Conservation (phyloP, 148 eudicot species). For the Diospyros lotus region DNA sequence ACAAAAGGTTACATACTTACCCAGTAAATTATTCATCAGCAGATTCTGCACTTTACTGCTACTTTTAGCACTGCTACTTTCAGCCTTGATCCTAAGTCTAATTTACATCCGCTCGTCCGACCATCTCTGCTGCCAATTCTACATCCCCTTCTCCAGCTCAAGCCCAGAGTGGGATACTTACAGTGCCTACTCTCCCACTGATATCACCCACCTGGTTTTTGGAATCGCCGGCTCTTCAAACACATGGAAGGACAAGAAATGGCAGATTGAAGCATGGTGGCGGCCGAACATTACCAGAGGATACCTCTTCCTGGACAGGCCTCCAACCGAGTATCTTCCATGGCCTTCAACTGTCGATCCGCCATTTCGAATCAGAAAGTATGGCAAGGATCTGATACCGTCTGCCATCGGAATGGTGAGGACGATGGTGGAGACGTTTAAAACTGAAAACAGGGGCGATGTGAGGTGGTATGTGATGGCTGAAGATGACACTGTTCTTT, state of each 20-base stretch:
- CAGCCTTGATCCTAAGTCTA: slow-evolving; percentile 21
- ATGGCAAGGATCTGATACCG: slow-evolving; percentile 28
- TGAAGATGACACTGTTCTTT: slow-evolving; percentile 56
- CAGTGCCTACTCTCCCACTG: slow-evolving; percentile 21
- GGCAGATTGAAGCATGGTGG: slow-evolving; percentile 69
- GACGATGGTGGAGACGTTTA: slow-evolving; percentile 37
- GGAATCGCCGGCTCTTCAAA: slow-evolving; percentile 44
- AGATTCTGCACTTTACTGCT: slow-evolving; percentile 24
- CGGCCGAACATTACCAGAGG: slow-evolving; percentile 44
- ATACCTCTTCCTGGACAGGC: slow-evolving; percentile 43
- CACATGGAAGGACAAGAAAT: slow-evolving; percentile 30
- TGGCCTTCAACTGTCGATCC: slow-evolving; percentile 40
- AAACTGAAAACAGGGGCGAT: slow-evolving; percentile 22
- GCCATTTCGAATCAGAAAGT: slow-evolving; percentile 32
- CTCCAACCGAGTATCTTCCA: slow-evolving; percentile 30
- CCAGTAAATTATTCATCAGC: slow-evolving; percentile 8
- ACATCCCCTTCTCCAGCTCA: slow-evolving; percentile 8
- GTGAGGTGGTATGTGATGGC: slow-evolving; percentile 63
- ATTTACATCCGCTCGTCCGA: slow-evolving; percentile 21
- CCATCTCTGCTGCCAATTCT: slow-evolving; percentile 15
- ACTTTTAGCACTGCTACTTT: slow-evolving; percentile 1
- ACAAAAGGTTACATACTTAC: slow-evolving; percentile 7
- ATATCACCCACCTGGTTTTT: slow-evolving; percentile 47
- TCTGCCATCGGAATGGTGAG: slow-evolving; percentile 40
- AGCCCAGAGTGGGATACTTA: not conserved